Evolutionary conservation across 129 eudicot species (phyloP), one percentile per base, ranked within the genome.

Genomic region (Flaveria brownii): DNA sequence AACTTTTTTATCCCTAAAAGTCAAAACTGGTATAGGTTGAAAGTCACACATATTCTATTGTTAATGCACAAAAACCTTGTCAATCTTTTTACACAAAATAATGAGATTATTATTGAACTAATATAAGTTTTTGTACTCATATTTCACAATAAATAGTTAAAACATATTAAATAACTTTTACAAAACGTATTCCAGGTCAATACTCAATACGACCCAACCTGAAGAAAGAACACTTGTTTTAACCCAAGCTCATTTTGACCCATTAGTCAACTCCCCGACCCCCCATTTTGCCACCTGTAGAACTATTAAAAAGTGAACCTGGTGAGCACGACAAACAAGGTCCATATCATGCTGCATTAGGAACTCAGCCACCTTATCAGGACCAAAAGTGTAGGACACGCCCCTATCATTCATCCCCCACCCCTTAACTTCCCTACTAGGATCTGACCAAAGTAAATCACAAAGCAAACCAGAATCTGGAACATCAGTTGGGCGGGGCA

Each of bases 341-440:
- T 89, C 96, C 96, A 89, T 89, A 76, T 89, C 91, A 85, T 89
- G 88, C 74, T 85, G 88, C 96, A 85, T 83, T 57, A 89, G 77
- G 64, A 89, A 89, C 71, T 89, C 96, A 0, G 89, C 85, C 80
- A 89, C 96, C 72, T 89, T 87, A 73, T 89, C 96, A 18, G 87
- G 50, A 12, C 96, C 96, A 85, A 87, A 89, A 16, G 96, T 89
- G 81, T 80, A 89, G 1, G 96, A 89, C 57, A 89, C 96, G 41
- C 91, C 96, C 67, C 96, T 78, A 82, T 89, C 96, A 70, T 87
- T 89, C 87, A 89, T 87, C 51, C 96, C 96, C 96, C 96, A 89
- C 23, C 92, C 96, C 77, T 85, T 89, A 23, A 79, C 78, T 46
- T 89, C 91, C 52, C 90, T 83, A 81, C 91, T 82, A 22, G 96